Base-by-base conservation (phyloP, 2,329 filamentous ascomycete species). In the Botrytis cinerea region DNA sequence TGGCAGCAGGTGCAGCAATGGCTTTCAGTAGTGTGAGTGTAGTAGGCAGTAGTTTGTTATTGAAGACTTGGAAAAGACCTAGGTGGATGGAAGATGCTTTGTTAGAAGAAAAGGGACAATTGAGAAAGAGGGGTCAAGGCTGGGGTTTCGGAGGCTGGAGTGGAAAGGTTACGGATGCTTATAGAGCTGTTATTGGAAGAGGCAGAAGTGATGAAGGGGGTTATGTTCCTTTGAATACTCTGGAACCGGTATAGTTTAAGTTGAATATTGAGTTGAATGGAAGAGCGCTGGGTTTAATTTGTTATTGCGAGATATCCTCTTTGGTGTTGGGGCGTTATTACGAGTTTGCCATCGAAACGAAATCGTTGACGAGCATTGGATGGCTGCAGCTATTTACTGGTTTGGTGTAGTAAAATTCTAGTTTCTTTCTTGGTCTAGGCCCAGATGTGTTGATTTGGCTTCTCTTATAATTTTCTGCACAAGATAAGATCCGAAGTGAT, bases 1-100 rank as follows among this genome's bases (percentile, higher is more conserved):
- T 98, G 91, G 94, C 95, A 68, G 96, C 96, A 1, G 95, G 94
- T 32, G 94, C 93, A 5, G 96, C 96, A 68, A 98, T 99, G 95
- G 95, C 95, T 1, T 90, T 88, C 76, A 96, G 92, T 73, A 95
- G 92, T 77, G 94, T 99, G 64, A 96, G 92, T 74, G 96, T 99
- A 6, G 95, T 98, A 0, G 86, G 91, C 8, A 95, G 91, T 81
- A 94, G 91, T 78, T 84, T 99, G 73, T 86, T 97, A 57, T 86
- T 99, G 75, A 97, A 94, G 81, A 91, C 93, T 81, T 98, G 95
- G 95, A 89, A 86, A 75, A 86, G 95, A 25, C 96, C 96, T 0
- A 83, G 84, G 45, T 98, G 94, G 94, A 95, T 98, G 93, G 89
- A 93, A 63, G 89, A 92, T 76, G 88, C 88, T 10, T 84, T 93